Conservation (phyloP, 306 rosid species). For the Crotalaria pallida region DNA sequence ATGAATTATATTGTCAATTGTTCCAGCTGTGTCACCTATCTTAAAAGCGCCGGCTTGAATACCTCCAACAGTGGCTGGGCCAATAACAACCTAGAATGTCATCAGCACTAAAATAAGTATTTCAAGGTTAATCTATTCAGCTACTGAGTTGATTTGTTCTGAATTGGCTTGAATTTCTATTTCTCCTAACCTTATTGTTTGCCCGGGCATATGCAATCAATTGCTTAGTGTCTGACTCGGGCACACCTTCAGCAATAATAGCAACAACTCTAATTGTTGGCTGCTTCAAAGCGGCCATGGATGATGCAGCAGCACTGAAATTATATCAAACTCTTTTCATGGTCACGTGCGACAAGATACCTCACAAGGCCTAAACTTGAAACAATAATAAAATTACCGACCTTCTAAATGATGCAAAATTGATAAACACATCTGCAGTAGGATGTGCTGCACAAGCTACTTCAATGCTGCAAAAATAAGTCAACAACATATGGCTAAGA, state of each 20-base stretch:
- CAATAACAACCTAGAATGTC: conserved; percentile 68
- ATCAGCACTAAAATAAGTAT: conserved; percentile 20
- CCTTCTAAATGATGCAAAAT: conserved; percentile 91
- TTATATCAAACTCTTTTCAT: conserved; percentile 5
- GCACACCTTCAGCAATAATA: conserved; percentile 94
- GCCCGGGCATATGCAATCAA: conserved; percentile 79
- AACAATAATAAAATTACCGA: conserved; percentile 10
- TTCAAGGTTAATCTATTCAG: neutral
- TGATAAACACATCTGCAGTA: conserved; percentile 91
- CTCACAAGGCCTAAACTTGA: neutral
- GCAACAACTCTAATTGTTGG: conserved; percentile 87
- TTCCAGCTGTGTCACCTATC: conserved; percentile 97
- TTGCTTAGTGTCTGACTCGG: conserved; percentile 79
- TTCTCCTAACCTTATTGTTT: conserved; percentile 65
- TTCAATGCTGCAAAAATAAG: conserved; percentile 60
- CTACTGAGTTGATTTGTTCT: conserved; percentile 4
- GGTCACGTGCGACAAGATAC: neutral
- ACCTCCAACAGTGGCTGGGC: conserved; percentile 97
- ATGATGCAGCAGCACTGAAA: conserved; percentile 86
- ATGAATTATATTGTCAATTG: conserved; percentile 79
- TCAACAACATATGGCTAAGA: conserved; percentile 18
- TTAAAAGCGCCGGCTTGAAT: conserved; percentile 94
- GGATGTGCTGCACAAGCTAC: conserved; percentile 90
- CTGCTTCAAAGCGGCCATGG: conserved; percentile 81
- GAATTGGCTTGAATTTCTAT: neutral